Conservation (phyloP, 345 rosid genomes). For the Gossypium australe region DNA sequence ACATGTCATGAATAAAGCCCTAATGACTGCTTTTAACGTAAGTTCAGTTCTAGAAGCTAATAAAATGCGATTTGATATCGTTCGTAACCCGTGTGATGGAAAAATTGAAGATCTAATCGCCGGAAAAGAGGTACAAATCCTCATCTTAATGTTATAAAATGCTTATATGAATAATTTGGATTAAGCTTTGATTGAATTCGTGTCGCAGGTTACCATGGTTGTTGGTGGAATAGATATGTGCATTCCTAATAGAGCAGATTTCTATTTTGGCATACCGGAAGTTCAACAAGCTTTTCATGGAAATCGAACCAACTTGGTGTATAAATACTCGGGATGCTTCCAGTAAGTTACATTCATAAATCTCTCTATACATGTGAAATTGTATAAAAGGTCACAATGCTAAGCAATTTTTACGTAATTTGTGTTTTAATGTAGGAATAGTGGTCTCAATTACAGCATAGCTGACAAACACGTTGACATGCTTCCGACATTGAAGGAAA, state of each 20-base stretch:
- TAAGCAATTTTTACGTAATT: neutral
- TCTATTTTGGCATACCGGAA: neutral
- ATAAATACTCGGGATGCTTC: neutral
- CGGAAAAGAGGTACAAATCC: neutral
- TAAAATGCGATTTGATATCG: neutral
- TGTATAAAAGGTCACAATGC: too few relatives aligned
- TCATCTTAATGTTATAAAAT: too few relatives aligned
- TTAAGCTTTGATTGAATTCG: neutral
- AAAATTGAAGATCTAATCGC: neutral
- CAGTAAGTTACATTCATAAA: neutral
- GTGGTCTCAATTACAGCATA: neutral
- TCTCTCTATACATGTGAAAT: too few relatives aligned
- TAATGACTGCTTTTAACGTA: neutral
- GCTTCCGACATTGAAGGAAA: neutral
- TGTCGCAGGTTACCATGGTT: neutral
- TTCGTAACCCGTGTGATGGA: neutral
- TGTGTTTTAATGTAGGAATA: neutral
- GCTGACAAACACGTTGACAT: neutral
- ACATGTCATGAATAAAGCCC: neutral
- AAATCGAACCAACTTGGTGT: neutral
- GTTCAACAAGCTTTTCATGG: neutral
- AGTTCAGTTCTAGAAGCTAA: neutral
- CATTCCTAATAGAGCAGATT: neutral
- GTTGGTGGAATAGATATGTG: neutral
- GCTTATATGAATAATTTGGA: neutral